phyloP scores from a whole-genome alignment of 179 eudicot species.

The Amaranthus tricolor region DNA sequence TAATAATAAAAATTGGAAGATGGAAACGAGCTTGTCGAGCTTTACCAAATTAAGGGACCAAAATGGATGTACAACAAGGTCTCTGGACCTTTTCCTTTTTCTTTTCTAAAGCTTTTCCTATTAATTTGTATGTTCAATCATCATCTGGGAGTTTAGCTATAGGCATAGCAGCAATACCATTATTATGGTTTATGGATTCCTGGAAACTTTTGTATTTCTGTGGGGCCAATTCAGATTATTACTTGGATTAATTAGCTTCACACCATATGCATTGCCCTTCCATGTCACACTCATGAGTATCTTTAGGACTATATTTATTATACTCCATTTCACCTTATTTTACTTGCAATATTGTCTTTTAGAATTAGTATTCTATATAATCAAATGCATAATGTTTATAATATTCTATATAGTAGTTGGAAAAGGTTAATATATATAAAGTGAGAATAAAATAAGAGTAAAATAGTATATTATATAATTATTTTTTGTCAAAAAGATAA shows the following conservation, averaged over 20 bases:
- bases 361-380: too few species aligned
- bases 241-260: neutral
- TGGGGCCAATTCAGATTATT: neutral
- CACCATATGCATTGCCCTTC: conserved; percentile 1
- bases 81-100: too few species aligned
- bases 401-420: too few species aligned
- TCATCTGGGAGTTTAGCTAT: neutral
- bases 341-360: too few species aligned
- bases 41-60: conserved; percentile 2
- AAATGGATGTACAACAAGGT: neutral
- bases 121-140: neutral
- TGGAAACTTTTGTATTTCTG: conserved; percentile 3
- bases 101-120: too few species aligned
- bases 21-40: conserved; percentile 9
- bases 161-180: too few species aligned
- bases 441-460: too few species aligned
- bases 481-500: too few species aligned
- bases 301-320: neutral
- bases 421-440: too few species aligned
- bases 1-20: neutral
- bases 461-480: too few species aligned
- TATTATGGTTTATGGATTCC: neutral
- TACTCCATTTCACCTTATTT: neutral
- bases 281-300: conserved; percentile 19
- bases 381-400: too few species aligned